Base-by-base conservation (phyloP, 257 asterid species). In the Echites panduratus region DNA sequence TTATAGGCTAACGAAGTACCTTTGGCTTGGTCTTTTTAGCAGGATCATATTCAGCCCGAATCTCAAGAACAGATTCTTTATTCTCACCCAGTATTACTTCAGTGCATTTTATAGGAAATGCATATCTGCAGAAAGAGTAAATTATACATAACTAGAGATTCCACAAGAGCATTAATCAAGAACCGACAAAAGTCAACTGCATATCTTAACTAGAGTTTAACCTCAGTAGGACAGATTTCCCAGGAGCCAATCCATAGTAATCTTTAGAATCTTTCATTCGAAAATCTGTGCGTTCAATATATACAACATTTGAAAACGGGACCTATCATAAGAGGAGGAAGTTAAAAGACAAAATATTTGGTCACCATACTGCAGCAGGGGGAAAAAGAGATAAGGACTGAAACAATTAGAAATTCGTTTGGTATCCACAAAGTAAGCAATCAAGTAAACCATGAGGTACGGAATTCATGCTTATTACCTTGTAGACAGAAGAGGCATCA, bases 231-330 rank as follows among this genome's bases (percentile, higher is more conserved):
- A 91, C 95, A 68, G 93, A 87, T 84, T 94, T 94, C 4, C 93
- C 95, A 76, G 98, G 99, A 80, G 98, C 98, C 81, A 94, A 96
- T n/a, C 99, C 99, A 75, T 88, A 94, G 73, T 86, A 94, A 78
- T 94, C 99, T 83, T 91, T 94, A 67, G 98, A 91, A 82, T 89
- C 99, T 82, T 85, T 85, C 87, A 82, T 73, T 45, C 98, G 90
- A 66, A 94, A 94, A 86, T 94, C 96, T 27, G 97, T 78, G 64
- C 63, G 87, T 59, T 94, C 98, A 68, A 94, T 89, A 76, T 89
- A 91, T 49, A 91, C 92, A 73, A 94, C 96, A 66, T 83, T 88
- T 17, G 98, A 94, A 77, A 91, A 91, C 53, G 98, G 95, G 70
- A 94, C 92, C 99, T 91, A 80, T 45, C 47, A 73, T 19, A 73